Percentiles rank a stretch among this genome's conserved stretches.
Evolutionary conservation across 257 asterid genomes (phyloP).

Genomic region (Pogostemon cablin): DNA sequence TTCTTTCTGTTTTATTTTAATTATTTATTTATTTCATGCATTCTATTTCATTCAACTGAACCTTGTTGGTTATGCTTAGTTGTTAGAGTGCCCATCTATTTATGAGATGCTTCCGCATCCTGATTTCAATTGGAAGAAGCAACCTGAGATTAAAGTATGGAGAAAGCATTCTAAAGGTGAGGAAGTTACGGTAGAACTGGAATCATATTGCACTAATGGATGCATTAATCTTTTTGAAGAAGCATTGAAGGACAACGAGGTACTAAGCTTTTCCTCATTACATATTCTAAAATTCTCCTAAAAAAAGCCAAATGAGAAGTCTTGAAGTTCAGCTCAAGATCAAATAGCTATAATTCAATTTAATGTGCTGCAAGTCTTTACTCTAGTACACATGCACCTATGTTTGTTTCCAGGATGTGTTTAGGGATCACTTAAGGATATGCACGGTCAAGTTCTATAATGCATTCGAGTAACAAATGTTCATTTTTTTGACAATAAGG

Average conservation of each 20-base stretch:
- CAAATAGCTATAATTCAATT: too few relatives aligned
- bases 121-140: constrained; percentile 70
- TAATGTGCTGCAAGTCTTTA: not conserved
- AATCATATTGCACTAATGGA: constrained; percentile 51
- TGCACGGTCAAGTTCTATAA: too few relatives aligned
- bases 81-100: constrained; percentile 79
- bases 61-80: constrained; percentile 37
- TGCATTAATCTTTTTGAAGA: constrained; percentile 58
- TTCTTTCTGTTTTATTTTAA: constrained; percentile 17
- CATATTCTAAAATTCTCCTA: not conserved
- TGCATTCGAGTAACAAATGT: too few relatives aligned
- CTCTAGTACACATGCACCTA: too few relatives aligned
- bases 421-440: too few relatives aligned
- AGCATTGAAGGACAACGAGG: constrained; percentile 78
- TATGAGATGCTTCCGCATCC: constrained; percentile 82
- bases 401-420: too few relatives aligned
- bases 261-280: constrained; percentile 32
- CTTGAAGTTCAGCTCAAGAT: not conserved
- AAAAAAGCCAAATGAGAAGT: not conserved
- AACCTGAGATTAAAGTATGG: constrained; percentile 81
- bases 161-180: constrained; percentile 53
- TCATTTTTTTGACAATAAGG: too few relatives aligned
- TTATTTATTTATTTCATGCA: not conserved
- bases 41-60: constrained; percentile 13
- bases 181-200: constrained; percentile 51